Base-by-base conservation (phyloP, 2,329 filamentous ascomycete species). In the Stachybotrys echinatus region DNA sequence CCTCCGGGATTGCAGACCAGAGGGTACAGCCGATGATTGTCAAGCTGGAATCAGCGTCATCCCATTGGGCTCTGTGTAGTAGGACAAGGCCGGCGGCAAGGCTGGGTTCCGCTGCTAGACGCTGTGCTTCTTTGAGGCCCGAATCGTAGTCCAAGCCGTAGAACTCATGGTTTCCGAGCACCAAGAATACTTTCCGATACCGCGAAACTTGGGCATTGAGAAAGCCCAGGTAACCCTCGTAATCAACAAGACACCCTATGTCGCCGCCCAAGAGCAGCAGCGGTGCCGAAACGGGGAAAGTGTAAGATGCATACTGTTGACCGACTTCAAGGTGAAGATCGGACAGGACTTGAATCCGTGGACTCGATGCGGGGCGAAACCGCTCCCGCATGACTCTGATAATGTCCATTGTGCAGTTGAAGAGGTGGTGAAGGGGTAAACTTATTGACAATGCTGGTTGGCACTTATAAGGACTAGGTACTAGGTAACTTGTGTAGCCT, bases 221-320 rank as follows among this genome's bases (percentile, higher is more conserved):
- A 55, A 83, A 84, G 1, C 34, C 48, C 31, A 74, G 63, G 51
- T 72, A 72, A 1, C 72, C 70, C 40, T 74, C 67, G 50, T 74
- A 67, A 8, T 65, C 52, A 2, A 50, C 55, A 22, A 68, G 45
- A 50, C 72, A 71, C 42, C 79, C 80, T 46, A 84, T 76, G 54
- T 83, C 79, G 20, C 81, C 80, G 0, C 83, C 67, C 0, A 84
- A 68, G 0, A 77, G 79, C 2, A 84, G 68, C 50, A 75, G 71
- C 0, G 75, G 74, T 2, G 78, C 74, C 45, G 63, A 66, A 1
- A 74, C 72, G 0, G 58, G 46, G 20, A 82, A 74, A 3, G 75
- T 58, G 55, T 76, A 83, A 20, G 65, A 20, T 27, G 79, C 73
- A 58, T 83, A 84, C 18, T 66, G 64, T 43, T 69, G 65, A 0